A percentile compares a stretch with the other conserved stretches of the same genome.
phyloP scores from a whole-genome alignment of 2,329 filamentous ascomycete species.

The Aspergillus quadricinctus region DNA sequence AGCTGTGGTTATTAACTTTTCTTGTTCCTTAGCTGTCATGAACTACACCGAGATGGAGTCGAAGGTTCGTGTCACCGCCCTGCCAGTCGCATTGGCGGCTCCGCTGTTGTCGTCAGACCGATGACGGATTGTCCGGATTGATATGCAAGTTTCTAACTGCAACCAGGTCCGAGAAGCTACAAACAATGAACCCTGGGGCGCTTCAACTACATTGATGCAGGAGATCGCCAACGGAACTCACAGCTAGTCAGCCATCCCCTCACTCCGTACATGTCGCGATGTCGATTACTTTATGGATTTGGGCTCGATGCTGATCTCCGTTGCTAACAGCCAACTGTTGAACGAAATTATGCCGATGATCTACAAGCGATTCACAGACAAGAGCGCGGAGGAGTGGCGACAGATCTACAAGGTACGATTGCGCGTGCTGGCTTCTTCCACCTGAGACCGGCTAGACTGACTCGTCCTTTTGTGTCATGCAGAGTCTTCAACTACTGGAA shows the following conservation, averaged over 20 bases:
- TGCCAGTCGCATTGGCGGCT: conserved; percentile 8
- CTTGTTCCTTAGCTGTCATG: conserved; percentile 69
- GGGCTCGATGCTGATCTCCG: conserved; percentile 9
- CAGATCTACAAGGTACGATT: conserved; percentile 87
- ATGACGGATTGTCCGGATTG: conserved; percentile 1
- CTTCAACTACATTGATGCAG: conserved; percentile 81
- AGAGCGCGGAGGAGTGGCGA: conserved; percentile 95
- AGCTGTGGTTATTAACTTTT: conserved; percentile 13
- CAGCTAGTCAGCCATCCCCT: conserved; percentile 71
- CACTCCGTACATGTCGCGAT: background rate
- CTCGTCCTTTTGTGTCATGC: background rate
- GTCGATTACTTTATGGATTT: background rate
- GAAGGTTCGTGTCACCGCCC: conserved; percentile 44
- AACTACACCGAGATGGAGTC: conserved; percentile 94
- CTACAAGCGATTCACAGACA: conserved; percentile 98
- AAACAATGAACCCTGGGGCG: conserved; percentile 98
- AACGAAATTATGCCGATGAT: conserved; percentile 99
- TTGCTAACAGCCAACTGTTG: conserved; percentile 70
- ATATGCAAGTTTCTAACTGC: conserved; percentile 16
- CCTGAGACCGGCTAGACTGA: background rate
- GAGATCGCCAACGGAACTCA: conserved; percentile 97
- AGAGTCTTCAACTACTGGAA: conserved; percentile 85
- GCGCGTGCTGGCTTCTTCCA: background rate
- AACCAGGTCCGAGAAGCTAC: conserved; percentile 88
- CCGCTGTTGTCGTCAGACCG: conserved; percentile 1